These are phyloP conservation scores for Saprolegnia diclina DNA, from an alignment of 352 stramenopile genomes.

Conservation along the genomic window DNA sequence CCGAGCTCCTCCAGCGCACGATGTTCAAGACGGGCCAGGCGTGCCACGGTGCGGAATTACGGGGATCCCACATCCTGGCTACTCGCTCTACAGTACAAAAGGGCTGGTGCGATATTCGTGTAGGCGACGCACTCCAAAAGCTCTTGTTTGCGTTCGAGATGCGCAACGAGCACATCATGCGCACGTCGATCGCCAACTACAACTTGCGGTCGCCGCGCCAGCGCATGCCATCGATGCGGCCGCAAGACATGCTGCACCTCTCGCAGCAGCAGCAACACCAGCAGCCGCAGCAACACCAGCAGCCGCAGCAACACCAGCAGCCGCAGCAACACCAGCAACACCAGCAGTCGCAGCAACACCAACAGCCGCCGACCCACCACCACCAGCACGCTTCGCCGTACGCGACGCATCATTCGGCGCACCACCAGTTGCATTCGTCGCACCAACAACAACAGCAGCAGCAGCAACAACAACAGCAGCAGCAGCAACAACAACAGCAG, in stretches of 20 bases:
- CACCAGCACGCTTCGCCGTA: background rate
- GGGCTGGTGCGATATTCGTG: background rate
- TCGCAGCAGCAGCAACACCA: background rate
- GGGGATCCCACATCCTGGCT: background rate
- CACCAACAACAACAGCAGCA: background rate
- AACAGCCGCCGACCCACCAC: background rate
- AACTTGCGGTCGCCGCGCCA: background rate
- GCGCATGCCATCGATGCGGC: background rate
- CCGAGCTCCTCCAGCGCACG: conserved; percentile 53
- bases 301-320: background rate
- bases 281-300: background rate
- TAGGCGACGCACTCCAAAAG: conserved; percentile 8
- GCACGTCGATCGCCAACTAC: background rate
- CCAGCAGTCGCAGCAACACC: background rate
- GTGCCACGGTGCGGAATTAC: background rate
- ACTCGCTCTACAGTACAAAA: background rate
- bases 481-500: background rate
- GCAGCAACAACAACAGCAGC: background rate
- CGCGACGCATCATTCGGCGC: too few relatives aligned
- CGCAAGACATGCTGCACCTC: background rate
- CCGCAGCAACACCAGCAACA: background rate
- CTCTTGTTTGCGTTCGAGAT: background rate
- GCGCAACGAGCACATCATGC: conserved; percentile 14
- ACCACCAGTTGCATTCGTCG: background rate
- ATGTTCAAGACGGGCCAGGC: conserved; percentile 36